Conservation (phyloP, 441 rosid species). For the Populus hybrid region DNA sequence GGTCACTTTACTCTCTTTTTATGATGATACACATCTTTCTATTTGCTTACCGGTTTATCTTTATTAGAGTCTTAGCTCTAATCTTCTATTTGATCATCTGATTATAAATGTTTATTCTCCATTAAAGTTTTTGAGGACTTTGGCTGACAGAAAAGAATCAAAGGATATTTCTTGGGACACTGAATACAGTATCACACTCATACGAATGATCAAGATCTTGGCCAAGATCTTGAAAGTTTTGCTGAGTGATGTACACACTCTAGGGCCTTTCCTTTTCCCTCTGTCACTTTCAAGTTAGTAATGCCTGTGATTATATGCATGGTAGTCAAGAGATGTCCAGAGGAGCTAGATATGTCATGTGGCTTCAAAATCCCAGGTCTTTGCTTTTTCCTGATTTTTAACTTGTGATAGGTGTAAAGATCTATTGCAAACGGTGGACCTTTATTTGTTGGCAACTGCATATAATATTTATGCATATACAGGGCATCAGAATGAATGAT, state of each 20-base stretch:
- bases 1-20: not conserved
- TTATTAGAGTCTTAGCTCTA: not conserved
- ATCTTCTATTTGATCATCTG: not conserved
- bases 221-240: not conserved
- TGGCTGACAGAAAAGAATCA: not conserved
- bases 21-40: not conserved
- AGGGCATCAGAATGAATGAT: conserved; percentile 5
- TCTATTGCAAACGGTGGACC: not conserved
- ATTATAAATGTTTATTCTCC: not conserved
- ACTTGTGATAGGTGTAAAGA: not conserved
- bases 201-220: not conserved
- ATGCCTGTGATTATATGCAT: not conserved
- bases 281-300: not conserved
- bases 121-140: not conserved
- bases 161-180: not conserved
- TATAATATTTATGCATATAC: not conserved
- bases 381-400: not conserved
- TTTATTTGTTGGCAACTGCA: not conserved
- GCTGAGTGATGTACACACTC: not conserved
- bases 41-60: not conserved
- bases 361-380: not conserved
- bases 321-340: not conserved
- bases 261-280: not conserved
- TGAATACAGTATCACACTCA: not conserved
- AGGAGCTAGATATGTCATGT: not conserved